Evolutionary conservation across 2,329 filamentous ascomycete genomes (phyloP).

Genomic region (Lasiodiplodia sp.): DNA sequence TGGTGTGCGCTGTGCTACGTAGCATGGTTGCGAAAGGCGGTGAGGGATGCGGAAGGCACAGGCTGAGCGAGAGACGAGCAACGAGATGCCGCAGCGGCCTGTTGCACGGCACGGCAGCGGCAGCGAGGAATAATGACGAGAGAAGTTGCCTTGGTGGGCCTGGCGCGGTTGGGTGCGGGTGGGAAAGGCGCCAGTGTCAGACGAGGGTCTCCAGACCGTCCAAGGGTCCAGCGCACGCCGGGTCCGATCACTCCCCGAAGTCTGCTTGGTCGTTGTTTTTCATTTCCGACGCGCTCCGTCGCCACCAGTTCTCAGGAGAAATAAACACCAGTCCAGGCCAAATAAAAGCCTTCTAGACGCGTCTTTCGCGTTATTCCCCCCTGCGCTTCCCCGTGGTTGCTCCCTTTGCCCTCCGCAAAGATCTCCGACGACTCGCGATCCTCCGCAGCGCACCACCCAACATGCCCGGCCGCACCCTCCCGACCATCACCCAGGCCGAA

Average conservation of each 20-base stretch:
- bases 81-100: neutral
- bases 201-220: constrained; percentile 29
- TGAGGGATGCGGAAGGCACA: neutral
- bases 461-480: constrained; percentile 84
- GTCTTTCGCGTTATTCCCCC: neutral
- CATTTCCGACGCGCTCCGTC: constrained; percentile 29
- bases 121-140: constrained; percentile 7
- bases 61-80: neutral
- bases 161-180: neutral
- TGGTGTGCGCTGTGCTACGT: neutral
- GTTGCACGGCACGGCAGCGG: neutral
- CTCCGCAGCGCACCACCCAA: constrained; percentile 29
- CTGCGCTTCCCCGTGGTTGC: neutral
- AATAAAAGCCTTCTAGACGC: constrained; percentile 7
- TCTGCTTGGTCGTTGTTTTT: constrained; percentile 16
- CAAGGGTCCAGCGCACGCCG: constrained; percentile 10
- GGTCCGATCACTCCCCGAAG: constrained; percentile 26
- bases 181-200: constrained; percentile 24
- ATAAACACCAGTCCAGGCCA: constrained; percentile 1
- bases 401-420: neutral
- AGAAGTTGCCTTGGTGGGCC: neutral
- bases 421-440: neutral
- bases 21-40: constrained; percentile 13
- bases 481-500: constrained; percentile 81
- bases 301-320: constrained; percentile 25